Base-by-base conservation (phyloP, 345 rosid genomes). In the Populus deltoides region DNA sequence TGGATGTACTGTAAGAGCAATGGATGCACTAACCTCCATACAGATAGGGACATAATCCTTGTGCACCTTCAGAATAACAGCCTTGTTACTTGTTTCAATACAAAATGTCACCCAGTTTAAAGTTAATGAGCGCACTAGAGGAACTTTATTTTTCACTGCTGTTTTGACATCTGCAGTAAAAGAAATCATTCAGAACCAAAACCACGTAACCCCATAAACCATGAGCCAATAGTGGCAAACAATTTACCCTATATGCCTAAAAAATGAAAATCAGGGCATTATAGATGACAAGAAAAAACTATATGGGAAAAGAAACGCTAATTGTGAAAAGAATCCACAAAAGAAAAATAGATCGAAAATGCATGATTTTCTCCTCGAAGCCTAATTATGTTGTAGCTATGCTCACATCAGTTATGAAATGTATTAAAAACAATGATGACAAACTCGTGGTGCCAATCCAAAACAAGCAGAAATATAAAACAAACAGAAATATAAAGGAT, bases 31-130 rank as follows among this genome's bases (percentile, higher is more conserved):
- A 75, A 97, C 99, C 97, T 94, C 99, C 98, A 97, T 92, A 76
- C 93, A 94, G 71, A 97, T 85, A 29, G 97, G 93, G 41, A 97
- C 99, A 82, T 94, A 97, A 75, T 97, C 99, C 86, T 97, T 97
- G 76, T 94, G 98, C 69, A 87, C 92, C 90, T 97, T 97, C 36
- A 97, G 86, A 86, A 97, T 75, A 87, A 85, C 85, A 86, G 97
- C 96, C 84, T 92, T 97, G 88, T 85, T 91, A 83, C 95, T 94
- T 49, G 98, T 87, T 89, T 97, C 99, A 65, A 97, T 88, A 86
- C 99, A 97, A 82, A 85, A 90, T 43, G 97, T 89, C 80, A 94
- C 88, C 99, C 99, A 97, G 83, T 84, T 97, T 94, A 97, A 92
- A 53, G 98, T 97, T 86, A 86, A 87, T 27, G 99, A 94, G 77